Conservation (phyloP, 768 basidiomycete genomes). For the Tulasnella sp. region DNA sequence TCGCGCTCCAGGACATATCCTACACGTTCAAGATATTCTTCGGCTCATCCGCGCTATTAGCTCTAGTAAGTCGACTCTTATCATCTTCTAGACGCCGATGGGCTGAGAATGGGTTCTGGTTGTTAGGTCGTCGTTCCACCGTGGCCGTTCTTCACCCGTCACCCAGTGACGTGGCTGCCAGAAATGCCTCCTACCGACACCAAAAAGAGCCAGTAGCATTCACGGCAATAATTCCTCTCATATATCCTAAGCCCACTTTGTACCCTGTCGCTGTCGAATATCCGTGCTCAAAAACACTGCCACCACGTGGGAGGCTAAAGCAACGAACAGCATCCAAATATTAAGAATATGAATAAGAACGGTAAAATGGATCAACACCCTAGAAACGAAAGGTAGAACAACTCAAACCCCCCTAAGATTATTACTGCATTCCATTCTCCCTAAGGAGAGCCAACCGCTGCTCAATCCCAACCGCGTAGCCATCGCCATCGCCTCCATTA, state of each 20-base stretch:
- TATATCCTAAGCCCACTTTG: not conserved
- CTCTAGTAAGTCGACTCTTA: not conserved
- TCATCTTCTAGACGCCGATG: not conserved
- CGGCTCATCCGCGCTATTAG: not conserved
- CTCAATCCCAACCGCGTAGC: conserved; percentile 5
- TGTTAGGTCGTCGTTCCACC: conserved; percentile 10
- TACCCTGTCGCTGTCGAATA: not conserved
- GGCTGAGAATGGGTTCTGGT: not conserved
- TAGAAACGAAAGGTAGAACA: not conserved
- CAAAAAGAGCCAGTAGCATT: conserved; percentile 6
- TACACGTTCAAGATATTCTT: conserved; percentile 11
- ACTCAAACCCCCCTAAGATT: not conserved
- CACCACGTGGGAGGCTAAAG: not conserved
- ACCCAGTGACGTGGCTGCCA: conserved; percentile 15
- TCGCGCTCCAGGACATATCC: not conserved
- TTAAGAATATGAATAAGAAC: not conserved
- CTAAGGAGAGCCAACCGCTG: conserved; percentile 3
- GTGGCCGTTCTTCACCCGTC: conserved; percentile 6
- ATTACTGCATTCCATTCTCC: not conserved
- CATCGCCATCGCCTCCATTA: conserved; percentile 1
- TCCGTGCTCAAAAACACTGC: not conserved
- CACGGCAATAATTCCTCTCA: not conserved
- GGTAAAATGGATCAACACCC: not conserved
- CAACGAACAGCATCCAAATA: not conserved
- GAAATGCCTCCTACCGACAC: not conserved